phyloP scores from a whole-genome alignment of 345 rosid species.

The Eucalyptus regnans region DNA sequence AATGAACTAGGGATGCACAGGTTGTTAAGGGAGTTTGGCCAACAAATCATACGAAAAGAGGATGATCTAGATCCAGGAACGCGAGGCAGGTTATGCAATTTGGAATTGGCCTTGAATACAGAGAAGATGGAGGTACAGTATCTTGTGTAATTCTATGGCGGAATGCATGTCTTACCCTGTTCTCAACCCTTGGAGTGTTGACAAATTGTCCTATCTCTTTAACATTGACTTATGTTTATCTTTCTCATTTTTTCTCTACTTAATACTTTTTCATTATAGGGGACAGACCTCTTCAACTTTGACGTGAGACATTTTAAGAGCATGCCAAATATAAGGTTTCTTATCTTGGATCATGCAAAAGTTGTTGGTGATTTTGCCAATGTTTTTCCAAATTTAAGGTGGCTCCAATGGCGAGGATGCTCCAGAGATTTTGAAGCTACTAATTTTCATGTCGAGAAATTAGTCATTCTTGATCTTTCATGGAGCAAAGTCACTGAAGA shows the following conservation, averaged over 20 bases:
- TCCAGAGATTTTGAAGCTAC: not conserved
- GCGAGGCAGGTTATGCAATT: not conserved
- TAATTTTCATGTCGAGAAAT: not conserved
- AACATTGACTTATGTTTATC: fast-evolving
- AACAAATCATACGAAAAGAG: not conserved
- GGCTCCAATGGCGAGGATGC: not conserved
- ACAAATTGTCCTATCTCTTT: fast-evolving
- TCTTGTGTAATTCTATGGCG: fast-evolving
- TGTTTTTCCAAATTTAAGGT: not conserved
- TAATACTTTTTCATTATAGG: not conserved
- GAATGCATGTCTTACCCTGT: not conserved
- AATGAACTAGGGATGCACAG: not conserved
- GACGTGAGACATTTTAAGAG: fast-evolving
- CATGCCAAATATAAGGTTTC: not conserved
- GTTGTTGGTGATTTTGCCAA: not conserved
- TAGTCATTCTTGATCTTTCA: not conserved
- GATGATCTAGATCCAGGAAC: not conserved
- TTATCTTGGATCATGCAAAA: not conserved
- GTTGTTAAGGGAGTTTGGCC: not conserved
- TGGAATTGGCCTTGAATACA: fast-evolving
- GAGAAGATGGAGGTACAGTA: fast-evolving
- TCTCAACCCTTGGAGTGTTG: fast-evolving
- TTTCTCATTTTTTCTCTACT: not conserved
- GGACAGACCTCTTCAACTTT: not conserved
- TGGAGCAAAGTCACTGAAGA: not conserved